Evolutionary conservation across 192 early-diverging fungal genomes (phyloP), one percentile per base, ranked within the genome.

Genomic region (Backusella morwellensis): DNA sequence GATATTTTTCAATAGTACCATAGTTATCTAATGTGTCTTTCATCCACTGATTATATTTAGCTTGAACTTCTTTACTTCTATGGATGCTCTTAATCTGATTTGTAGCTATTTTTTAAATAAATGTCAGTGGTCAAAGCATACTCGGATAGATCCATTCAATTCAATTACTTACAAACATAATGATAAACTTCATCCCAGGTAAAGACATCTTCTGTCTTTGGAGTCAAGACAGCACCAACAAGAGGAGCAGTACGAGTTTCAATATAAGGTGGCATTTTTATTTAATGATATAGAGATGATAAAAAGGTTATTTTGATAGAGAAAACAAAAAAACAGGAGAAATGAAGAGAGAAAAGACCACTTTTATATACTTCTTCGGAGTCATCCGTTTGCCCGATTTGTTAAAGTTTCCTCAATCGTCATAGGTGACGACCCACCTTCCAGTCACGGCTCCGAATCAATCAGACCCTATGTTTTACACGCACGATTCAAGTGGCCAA

Each of bases 11-110:
- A 34, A 80, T 77, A 1, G 79, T 73, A 14, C 79, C 79, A 29
- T 80, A 77, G n/a, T 17, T 75, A 23, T 19, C 29, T 15, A 79
- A 66, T 7, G 68, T 75, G 8, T 79, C 68, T 11, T 68, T 74
- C 66, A 79, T 68, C 78, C 78, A 79, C 42, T 79, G 11, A 8
- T 79, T 36, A 29, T 79, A 79, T 4, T 23, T 40, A 12, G 23
- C n/a, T 70, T 79, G 78, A 15, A 74, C 72, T 3, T 44, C 29
- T 19, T 66, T 34, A 29, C 35, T 50, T 59, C 78, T 67, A 32
- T 79, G 78, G 9, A 79, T 75, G 21, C 44, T 38, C 41, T 79
- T 79, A 3, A 79, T 79, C 47, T 79, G 78, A 29, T 75, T 79
- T 67, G 73, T 79, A 21, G 47, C 78, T 77, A 66, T 11, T 23